Evolutionary conservation across 306 rosid genomes (phyloP), one percentile per base, ranked within the genome.

Genomic region (Argentina anserina): DNA sequence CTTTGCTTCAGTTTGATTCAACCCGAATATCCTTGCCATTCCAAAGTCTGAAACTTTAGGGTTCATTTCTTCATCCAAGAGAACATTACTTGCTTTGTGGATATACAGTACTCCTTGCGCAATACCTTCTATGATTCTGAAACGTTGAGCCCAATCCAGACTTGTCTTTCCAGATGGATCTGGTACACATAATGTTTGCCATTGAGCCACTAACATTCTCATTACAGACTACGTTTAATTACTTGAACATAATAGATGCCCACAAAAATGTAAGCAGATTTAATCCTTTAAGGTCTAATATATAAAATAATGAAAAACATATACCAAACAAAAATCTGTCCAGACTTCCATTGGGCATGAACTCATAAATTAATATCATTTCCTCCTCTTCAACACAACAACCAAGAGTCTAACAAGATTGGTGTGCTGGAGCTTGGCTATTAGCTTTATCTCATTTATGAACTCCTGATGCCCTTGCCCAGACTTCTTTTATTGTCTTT

Each of bases 391-490:
- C 36, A n/a, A 52, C 23, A 52, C 59, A 52, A 60, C 82, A 86
- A 18, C 90, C 68, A n/a, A 29, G 14, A 86, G 81, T 59, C 83
- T 71, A 33, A 88, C 90, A 37, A 80, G 87, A 65, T 82, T 88
- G 4, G 81, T 70, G 13, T 81, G 92, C 1, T 85, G 83, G 46
- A 83, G 86, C 59, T 85, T 87, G 9, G 86, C 87, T 46, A 85
- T 83, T 26, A 83, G 67, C 36, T 80, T 39, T 2, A 81, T 70
- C 74, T 82, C 88, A 50, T 82, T 84, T 17, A 70, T 70, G 20
- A 87, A 87, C 69, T 87, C 91, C 14, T 81, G 25, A 4, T 82
- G 66, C 4, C 93, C 93, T 80, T 84, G 90, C 2, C 80, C 5
- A 0, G 87, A 88, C 21, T 67, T 82, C 59, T 67, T 82, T 0